Evolutionary conservation across 2,329 filamentous ascomycete species (phyloP), one percentile per base, ranked within the genome.

Genomic region (Falciphora oryzae): DNA sequence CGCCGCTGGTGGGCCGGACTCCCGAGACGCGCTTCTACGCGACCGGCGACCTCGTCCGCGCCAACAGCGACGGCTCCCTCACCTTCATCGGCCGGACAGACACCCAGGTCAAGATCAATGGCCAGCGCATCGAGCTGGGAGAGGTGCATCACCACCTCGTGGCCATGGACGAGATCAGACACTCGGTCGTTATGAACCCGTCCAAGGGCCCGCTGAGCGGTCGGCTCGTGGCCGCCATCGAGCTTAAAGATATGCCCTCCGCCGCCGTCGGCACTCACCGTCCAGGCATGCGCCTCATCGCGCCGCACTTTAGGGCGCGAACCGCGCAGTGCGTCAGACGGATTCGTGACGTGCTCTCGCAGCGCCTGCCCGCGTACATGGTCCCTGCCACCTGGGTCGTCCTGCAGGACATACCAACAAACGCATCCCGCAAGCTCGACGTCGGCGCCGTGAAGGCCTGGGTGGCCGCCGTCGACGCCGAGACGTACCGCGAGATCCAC

Each of bases 81-180:
- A 53, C 32, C 8, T 59, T 25, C 25, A 7, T 63, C 4, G 62
- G 62, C 27, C 62, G 62, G 5, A 18, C 14, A 2, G 62, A 63
- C 22, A 44, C 16, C 1, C 62, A 63, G 62, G 38, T 63, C 29
- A 63, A 63, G 31, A 44, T 63, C 25, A 13, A 59, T n/a, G 62
- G 62, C 8, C 53, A 63, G 28, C 56, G 62, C 28, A 31, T 63
- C 6, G 62, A 63, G 56, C 61, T 57, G 18, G 38, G 44, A 6
- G 65, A 66, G 62, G 35, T 65, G 31, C 61, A 66, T 16, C 57
- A 59, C 14, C 57, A 59, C 16, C 31, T 32, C 35, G 16, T 27
- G 25, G 13, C 18, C 38, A 28, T 22, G 59, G 38, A 4, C 50
- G 59, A 35, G 59, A 44, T 28, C 32, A 61, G 25, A n/a, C 59